Evolutionary conservation across 768 basidiomycete species (phyloP).

Genomic region (Leucosporidium yakuticum): DNA sequence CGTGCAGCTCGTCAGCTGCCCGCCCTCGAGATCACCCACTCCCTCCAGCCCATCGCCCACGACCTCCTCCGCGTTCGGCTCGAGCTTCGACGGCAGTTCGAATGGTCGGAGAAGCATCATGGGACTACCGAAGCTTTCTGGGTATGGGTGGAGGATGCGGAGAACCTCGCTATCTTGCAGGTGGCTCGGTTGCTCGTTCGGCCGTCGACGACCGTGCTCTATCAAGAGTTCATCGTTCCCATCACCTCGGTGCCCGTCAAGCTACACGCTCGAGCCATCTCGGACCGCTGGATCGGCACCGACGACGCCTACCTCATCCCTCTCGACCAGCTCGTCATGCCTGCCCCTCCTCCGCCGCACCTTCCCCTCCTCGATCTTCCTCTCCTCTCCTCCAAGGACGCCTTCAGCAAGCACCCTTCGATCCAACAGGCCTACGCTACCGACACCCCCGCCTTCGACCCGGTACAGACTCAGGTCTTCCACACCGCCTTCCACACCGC

Average conservation of each 20-base stretch:
- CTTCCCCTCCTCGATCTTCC: constrained; percentile 49
- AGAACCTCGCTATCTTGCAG: constrained; percentile 75
- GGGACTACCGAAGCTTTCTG: constrained; percentile 79
- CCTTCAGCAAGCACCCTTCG: constrained; percentile 57
- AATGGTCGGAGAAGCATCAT: constrained; percentile 72
- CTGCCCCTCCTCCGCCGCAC: constrained; percentile 41
- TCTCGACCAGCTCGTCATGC: constrained; percentile 71
- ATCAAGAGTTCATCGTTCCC: constrained; percentile 74
- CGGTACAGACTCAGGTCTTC: constrained; percentile 80
- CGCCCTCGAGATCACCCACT: constrained; percentile 57
- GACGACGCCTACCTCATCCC: constrained; percentile 65
- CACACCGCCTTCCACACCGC: constrained; percentile 71
- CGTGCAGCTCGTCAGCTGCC: constrained; percentile 82
- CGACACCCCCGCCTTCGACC: constrained; percentile 60
- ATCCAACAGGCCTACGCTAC: constrained; percentile 51
- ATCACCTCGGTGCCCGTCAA: constrained; percentile 60
- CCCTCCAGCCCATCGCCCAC: constrained; percentile 71
- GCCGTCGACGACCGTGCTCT: constrained; percentile 55
- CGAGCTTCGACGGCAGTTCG: constrained; percentile 61
- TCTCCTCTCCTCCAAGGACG: constrained; percentile 64
- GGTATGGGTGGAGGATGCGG: constrained; percentile 88
- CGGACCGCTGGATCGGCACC: constrained; percentile 89
- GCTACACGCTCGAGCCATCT: constrained; percentile 70
- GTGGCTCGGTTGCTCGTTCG: constrained; percentile 66
- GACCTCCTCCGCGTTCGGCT: constrained; percentile 75